Base-by-base conservation (phyloP, 1,284 basidiomycete species). In the Ustilago cynodontis region DNA sequence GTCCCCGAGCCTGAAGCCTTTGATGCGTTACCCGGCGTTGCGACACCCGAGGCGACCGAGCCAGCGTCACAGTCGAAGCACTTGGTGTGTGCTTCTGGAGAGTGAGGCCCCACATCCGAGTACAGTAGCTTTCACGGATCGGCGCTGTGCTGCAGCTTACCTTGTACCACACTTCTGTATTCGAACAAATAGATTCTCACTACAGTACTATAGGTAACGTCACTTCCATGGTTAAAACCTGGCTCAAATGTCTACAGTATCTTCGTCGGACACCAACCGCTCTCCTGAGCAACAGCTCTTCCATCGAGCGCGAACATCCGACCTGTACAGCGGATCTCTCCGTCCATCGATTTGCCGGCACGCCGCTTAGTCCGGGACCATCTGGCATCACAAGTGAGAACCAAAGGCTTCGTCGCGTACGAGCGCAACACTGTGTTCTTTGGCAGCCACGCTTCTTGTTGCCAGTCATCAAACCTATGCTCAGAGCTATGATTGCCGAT, bases 91-190 rank as follows among this genome's bases (percentile, higher is more conserved):
- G 14, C 39, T 41, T 4, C 18, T 4, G 39, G 14, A 22, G 24
- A 47, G 43, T 24, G 14, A 9, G n/a, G 43, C 43, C 24, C 43
- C 43, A 47, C 43, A 13, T 39, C 22, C 13, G 22, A 43, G 11
- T n/a, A n/a, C n/a, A n/a, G n/a, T n/a, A 18, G 45, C 64, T 71
- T 71, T 71, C 69, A 71, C 69, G 64, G 63, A 66, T 71, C 69
- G 69, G 55, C 69, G 31, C 26, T 18, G 18, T 51, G 66, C 56
- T 51, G 66, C 56, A 55, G 57, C 39, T 26, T 26, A n/a, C 26
- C 11, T 11, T 31, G 43, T 54, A 22, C 26, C 9, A 10, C 14
- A 28, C 47, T n/a, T n/a, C n/a, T 5, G 31, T 33, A 33, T 5
- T 49, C 47, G 22, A 26, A 49, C n/a, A n/a, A n/a, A n/a, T n/a